A percentile compares a stretch with the other conserved stretches of the same genome.
These are phyloP conservation scores for Leptographium galeiforme DNA, from an alignment of 2,329 filamentous ascomycete genomes.

Conservation along the genomic window DNA sequence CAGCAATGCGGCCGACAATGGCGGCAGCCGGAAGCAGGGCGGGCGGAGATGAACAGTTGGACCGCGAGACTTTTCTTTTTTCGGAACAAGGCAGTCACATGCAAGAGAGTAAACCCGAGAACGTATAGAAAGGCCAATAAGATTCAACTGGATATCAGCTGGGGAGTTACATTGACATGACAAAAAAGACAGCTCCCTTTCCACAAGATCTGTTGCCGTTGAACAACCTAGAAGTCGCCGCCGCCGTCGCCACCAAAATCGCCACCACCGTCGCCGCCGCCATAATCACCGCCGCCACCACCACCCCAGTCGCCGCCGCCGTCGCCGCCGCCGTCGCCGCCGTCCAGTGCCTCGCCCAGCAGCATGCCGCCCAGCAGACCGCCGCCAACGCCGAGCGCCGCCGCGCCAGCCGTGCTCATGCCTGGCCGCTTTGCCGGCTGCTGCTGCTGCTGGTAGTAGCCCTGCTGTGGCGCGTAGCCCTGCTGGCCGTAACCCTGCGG, in stretches of 20 bases:
- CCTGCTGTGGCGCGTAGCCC: slow-evolving; percentile 8
- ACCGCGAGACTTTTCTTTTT: too few relatives aligned
- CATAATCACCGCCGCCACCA: slow-evolving; percentile 15
- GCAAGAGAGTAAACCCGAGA: too few relatives aligned
- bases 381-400: slow-evolving; percentile 66
- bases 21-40: slow-evolving; percentile 23
- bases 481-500: slow-evolving; percentile 15
- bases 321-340: slow-evolving; percentile 46
- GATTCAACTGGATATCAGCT: too few relatives aligned
- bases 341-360: slow-evolving; percentile 53
- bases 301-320: slow-evolving; percentile 7
- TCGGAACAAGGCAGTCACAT: too few relatives aligned
- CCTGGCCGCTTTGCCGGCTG: slow-evolving; percentile 22
- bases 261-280: slow-evolving; percentile 19
- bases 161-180: not conserved
- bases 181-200: too few relatives aligned
- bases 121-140: too few relatives aligned
- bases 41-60: slow-evolving; percentile 14
- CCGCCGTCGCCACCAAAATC: slow-evolving; percentile 21
- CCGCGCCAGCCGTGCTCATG: slow-evolving; percentile 59
- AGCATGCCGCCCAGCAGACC: slow-evolving; percentile 68
- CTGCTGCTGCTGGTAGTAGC: slow-evolving; percentile 22
- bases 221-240: not conserved
- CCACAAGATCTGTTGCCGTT: not conserved
- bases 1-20: slow-evolving; percentile 13